Evolutionary conservation across 768 basidiomycete species (phyloP), one percentile per base, ranked within the genome.

Genomic region (Calvatia gigantea): DNA sequence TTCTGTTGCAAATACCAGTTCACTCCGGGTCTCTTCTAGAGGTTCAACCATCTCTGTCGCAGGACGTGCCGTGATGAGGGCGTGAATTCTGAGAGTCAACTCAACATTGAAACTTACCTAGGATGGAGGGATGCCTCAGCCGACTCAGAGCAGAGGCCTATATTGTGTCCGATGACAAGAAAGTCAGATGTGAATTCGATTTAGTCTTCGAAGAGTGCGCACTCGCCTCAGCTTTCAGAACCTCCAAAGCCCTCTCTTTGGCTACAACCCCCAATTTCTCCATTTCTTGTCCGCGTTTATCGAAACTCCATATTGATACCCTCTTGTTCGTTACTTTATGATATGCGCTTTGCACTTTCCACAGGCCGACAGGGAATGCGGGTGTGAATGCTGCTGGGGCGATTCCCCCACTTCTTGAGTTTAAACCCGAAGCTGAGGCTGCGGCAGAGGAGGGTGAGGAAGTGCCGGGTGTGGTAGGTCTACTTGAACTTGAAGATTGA

Each of bases 1-100:
- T 65, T 99, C 97, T 0, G 97, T 97, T 6, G 95, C 96, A 65
- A 98, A 98, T 37, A 87, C 84, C 37, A 98, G 76, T 62, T 96
- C 91, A 33, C 75, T 87, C 54, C 96, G 78, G 0, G 94, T 89
- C 70, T 99, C 96, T 66, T 98, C 94, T 43, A 97, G 73, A 23
- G 97, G 96, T 71, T 99, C 97, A 27, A 96, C 94, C 87, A 98
- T 91, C 75, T 98, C 96, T 93, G 45, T 54, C 31, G 33, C 4
- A 5, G 2, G n/a, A n/a, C n/a, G n/a, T n/a, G 32, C 31, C 27
- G 41, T 37, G 14, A 54, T 27, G 43, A 11, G 21, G 35, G 37
- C 25, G 27, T 4, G 15, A 33, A 12, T n/a, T 19, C 45, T 35
- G 6, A 17, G 39, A 21, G 32, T 45, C 6, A 27, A 4, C 8